A percentile compares a stretch with the other conserved stretches of the same genome.
Evolutionary conservation across 1,139 yeast genomes (phyloP).

Genomic region (Casaregolazyma lundiana): DNA sequence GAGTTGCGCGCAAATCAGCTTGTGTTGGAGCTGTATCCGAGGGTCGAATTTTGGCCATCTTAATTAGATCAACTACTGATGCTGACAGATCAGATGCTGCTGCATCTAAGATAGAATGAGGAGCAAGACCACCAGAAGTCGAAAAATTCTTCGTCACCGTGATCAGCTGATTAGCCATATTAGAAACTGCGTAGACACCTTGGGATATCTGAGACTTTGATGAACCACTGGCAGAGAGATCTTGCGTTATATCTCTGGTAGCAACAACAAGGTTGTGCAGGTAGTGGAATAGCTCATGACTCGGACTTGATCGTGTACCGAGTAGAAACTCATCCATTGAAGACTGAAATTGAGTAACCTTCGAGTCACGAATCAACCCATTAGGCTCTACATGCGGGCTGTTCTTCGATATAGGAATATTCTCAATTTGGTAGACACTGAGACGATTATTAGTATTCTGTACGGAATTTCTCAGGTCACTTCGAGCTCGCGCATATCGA

Average conservation of each 20-base stretch:
- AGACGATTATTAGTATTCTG: constrained; percentile 19
- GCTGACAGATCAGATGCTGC: constrained; percentile 73
- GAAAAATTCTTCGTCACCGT: constrained; percentile 78
- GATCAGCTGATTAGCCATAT: constrained; percentile 69
- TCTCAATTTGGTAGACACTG: constrained; percentile 19
- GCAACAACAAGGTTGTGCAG: constrained; percentile 35
- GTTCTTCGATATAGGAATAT: constrained; percentile 19
- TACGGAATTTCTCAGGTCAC: constrained; percentile 29
- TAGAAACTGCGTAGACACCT: constrained; percentile 45
- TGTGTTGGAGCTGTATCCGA: constrained; percentile 5
- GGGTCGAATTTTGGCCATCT: constrained; percentile 46
- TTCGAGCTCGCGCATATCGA: constrained; percentile 31
- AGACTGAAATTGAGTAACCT: constrained; percentile 30
- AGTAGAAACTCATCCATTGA: constrained; percentile 33
- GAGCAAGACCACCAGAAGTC: constrained; percentile 58
- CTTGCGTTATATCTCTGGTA: constrained; percentile 34
- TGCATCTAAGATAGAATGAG: constrained; percentile 68
- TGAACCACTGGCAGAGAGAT: constrained; percentile 36
- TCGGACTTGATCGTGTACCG: constrained; percentile 25
- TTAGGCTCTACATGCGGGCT: constrained; percentile 22
- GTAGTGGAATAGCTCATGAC: constrained; percentile 26
- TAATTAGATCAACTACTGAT: constrained; percentile 65
- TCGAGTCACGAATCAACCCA: constrained; percentile 26
- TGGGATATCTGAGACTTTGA: constrained; percentile 27
- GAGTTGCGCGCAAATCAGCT: constrained; percentile 7